Conservation (phyloP, 2,329 filamentous ascomycete species). For the Fusarium equiseti region DNA sequence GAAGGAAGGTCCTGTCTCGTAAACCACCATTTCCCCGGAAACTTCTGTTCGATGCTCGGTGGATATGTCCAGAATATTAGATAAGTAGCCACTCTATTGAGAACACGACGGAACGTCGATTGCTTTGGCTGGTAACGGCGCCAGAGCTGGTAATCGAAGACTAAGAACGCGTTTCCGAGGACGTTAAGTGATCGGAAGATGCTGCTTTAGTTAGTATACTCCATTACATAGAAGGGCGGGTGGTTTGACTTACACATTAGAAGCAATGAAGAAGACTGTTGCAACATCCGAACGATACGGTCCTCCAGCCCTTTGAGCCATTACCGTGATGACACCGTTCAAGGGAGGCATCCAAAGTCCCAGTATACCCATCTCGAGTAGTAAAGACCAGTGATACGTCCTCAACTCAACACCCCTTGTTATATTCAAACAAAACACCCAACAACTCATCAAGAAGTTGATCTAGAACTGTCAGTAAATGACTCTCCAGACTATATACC, state of each 20-base stretch:
- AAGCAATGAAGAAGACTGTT: constrained; percentile 50
- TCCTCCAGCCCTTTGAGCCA: background rate
- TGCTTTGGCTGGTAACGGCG: constrained; percentile 51
- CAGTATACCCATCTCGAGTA: constrained; percentile 51
- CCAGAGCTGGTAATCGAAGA: constrained; percentile 56
- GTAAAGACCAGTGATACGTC: constrained; percentile 56
- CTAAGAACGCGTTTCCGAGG: constrained; percentile 54
- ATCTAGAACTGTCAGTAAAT: constrained; percentile 43
- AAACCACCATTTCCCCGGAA: constrained; percentile 50
- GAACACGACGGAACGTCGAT: constrained; percentile 39
- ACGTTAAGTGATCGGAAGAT: constrained; percentile 55
- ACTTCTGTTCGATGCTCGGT: constrained; percentile 55
- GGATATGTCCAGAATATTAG: constrained; percentile 59
- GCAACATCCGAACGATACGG: constrained; percentile 44
- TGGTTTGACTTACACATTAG: constrained; percentile 56
- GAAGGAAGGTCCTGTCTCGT: background rate
- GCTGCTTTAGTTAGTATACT: constrained; percentile 41
- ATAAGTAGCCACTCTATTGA: constrained; percentile 48
- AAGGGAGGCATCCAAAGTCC: constrained; percentile 46
- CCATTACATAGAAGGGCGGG: rapidly evolving
- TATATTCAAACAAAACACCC: constrained; percentile 52
- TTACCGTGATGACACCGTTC: constrained; percentile 43
- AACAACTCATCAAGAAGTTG: constrained; percentile 54
- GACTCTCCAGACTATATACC: rapidly evolving
- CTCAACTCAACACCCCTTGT: constrained; percentile 52